Conservation (phyloP, 2,329 filamentous ascomycete genomes). For the Stenocarpella maydis region DNA sequence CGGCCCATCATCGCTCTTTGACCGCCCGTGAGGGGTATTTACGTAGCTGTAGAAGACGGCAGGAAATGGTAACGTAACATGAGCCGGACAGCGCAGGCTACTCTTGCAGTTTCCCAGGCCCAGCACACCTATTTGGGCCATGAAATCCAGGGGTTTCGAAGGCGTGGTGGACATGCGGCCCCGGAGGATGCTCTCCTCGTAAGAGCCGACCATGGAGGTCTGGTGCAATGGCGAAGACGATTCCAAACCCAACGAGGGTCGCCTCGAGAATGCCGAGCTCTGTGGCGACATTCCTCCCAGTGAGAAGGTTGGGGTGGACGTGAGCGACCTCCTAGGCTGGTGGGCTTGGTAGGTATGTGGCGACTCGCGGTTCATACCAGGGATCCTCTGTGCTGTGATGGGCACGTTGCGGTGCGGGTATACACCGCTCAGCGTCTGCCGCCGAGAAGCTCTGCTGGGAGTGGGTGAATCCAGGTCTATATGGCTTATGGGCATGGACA, state of each 20-base stretch:
- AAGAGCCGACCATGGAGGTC: constrained; percentile 96
- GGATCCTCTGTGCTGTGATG: constrained; percentile 42
- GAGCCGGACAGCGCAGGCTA: constrained; percentile 83
- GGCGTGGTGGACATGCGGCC: constrained; percentile 97
- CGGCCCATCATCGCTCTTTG: constrained; percentile 80
- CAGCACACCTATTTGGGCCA: constrained; percentile 93
- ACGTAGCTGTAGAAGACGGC: constrained; percentile 97
- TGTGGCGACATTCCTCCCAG: constrained; percentile 55
- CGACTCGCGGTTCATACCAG: constrained; percentile 64
- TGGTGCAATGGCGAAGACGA: constrained; percentile 77
- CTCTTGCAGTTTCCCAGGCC: constrained; percentile 89
- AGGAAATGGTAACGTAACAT: constrained; percentile 89
- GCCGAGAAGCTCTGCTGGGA: constrained; percentile 54
- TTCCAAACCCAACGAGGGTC: constrained; percentile 78
- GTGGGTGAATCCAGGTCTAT: constrained; percentile 56
- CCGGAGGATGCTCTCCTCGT: constrained; percentile 94
- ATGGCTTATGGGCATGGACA: constrained; percentile 61
- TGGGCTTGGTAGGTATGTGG: constrained; percentile 77
- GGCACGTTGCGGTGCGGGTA: constrained; percentile 30
- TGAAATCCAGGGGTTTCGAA: constrained; percentile 89
- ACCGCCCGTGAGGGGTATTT: constrained; percentile 68
- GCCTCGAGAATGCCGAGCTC: constrained; percentile 61
- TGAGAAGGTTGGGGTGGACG: constrained; percentile 61
- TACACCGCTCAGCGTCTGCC: constrained; percentile 71
- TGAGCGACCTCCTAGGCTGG: constrained; percentile 78